Percentiles rank a stretch among this genome's conserved stretches.
Conservation (phyloP, 2,329 filamentous ascomycete genomes). For the Hymenoscyphus fructigenus region DNA sequence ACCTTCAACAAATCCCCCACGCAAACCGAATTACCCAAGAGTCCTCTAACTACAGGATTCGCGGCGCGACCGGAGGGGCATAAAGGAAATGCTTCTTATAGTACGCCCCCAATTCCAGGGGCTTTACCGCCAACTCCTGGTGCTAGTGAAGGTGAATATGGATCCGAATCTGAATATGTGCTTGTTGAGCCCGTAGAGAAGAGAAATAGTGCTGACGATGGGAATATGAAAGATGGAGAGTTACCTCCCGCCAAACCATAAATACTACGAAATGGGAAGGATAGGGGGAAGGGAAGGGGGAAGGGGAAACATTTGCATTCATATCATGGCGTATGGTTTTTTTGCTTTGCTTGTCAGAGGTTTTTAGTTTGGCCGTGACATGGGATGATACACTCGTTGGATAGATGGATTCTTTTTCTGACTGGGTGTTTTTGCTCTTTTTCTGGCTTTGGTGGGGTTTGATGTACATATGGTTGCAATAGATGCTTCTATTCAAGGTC, state of each 20-base stretch:
- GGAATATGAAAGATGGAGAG: slow-evolving; percentile 29
- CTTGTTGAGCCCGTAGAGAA: slow-evolving; percentile 18
- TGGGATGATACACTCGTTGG: slow-evolving; percentile 8
- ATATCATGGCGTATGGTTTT: background rate
- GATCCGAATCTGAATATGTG: slow-evolving; percentile 32
- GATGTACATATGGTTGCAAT: slow-evolving; percentile 32
- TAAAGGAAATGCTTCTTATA: slow-evolving; percentile 12
- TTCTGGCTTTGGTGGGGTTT: slow-evolving; percentile 12
- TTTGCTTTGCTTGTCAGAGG: background rate
- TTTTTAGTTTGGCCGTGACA: background rate
- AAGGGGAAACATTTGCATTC: slow-evolving; percentile 1
- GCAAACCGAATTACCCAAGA: slow-evolving; percentile 19
- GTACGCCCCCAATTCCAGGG: slow-evolving; percentile 29
- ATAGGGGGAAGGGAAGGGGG: background rate
- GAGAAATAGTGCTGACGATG: slow-evolving; percentile 28
- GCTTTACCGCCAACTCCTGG: slow-evolving; percentile 36
- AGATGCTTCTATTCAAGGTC: slow-evolving; percentile 13
- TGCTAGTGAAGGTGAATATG: slow-evolving; percentile 38
- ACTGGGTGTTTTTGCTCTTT: slow-evolving; percentile 6
- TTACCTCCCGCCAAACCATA: slow-evolving; percentile 17
- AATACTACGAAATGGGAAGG: background rate
- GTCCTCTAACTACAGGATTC: slow-evolving; percentile 23
- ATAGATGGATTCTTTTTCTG: slow-evolving; percentile 8
- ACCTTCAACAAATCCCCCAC: slow-evolving; percentile 20
- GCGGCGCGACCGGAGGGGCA: slow-evolving; percentile 10